A percentile compares a stretch with the other conserved stretches of the same genome.
phyloP scores from a whole-genome alignment of 177 flowering plant genomes.

The Tripterygium wilfordii region DNA sequence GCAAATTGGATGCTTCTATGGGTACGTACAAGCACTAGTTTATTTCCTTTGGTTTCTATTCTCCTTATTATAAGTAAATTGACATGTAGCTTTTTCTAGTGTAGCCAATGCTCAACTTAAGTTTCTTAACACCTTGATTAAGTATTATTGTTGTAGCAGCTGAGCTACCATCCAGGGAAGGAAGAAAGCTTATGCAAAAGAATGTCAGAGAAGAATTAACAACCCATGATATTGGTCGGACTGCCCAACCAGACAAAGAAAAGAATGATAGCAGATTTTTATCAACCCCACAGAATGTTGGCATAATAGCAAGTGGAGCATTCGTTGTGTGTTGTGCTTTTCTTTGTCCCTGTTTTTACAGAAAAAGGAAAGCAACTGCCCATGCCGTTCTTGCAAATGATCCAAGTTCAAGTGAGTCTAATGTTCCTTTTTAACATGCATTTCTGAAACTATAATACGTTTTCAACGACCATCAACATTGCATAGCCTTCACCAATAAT shows the following conservation, averaged over 20 bases:
- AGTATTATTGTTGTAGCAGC: slow-evolving; percentile 22
- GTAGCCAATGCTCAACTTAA: neutral
- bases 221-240: slow-evolving; percentile 9
- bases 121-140: neutral
- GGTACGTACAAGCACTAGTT: slow-evolving; percentile 20
- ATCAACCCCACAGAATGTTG: slow-evolving; percentile 21
- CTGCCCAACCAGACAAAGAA: slow-evolving; percentile 9
- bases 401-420: slow-evolving; percentile 60
- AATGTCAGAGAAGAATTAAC: slow-evolving; percentile 17
- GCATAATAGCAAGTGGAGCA: slow-evolving; percentile 45
- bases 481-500: too few relatives aligned
- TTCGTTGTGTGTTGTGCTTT: slow-evolving; percentile 49
- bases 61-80: neutral
- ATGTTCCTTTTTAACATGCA: too few relatives aligned
- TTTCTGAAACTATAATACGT: too few relatives aligned
- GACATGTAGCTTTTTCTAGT: neutral
- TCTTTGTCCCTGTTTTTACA: slow-evolving; percentile 62
- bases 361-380: slow-evolving; percentile 42
- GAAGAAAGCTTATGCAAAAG: slow-evolving; percentile 39
- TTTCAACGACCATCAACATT: too few relatives aligned
- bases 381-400: slow-evolving; percentile 47
- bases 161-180: slow-evolving; percentile 17
- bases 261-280: slow-evolving; percentile 10
- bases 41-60: neutral
- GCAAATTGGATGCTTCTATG: slow-evolving; percentile 22